Conservation (phyloP, 2,329 filamentous ascomycete genomes). For the Fusarium oxysporum region DNA sequence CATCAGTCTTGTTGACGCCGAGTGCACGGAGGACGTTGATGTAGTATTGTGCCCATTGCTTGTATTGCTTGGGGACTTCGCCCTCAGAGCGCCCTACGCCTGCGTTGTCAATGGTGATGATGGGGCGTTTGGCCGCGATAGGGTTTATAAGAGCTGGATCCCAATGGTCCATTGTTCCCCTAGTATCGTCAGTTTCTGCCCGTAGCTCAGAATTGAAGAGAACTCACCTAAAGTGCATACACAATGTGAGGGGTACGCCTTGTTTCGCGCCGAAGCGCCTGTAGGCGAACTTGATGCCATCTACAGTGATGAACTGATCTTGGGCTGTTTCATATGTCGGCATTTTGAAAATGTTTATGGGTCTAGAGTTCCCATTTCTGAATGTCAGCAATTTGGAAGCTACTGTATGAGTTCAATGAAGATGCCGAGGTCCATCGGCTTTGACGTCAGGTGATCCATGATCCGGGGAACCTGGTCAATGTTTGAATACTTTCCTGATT, state of each 20-base stretch:
- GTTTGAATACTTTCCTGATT: slow-evolving; percentile 7
- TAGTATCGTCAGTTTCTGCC: slow-evolving; percentile 16
- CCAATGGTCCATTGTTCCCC: slow-evolving; percentile 55
- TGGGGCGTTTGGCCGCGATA: slow-evolving; percentile 54
- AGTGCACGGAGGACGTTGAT: slow-evolving; percentile 52
- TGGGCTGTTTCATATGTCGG: slow-evolving; percentile 47
- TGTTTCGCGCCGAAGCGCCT: slow-evolving; percentile 45
- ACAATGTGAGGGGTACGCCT: slow-evolving; percentile 49
- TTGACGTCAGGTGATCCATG: slow-evolving; percentile 22
- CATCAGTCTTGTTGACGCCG: slow-evolving; percentile 55
- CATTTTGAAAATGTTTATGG: slow-evolving; percentile 33
- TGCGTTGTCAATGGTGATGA: slow-evolving; percentile 61
- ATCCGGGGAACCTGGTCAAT: slow-evolving; percentile 17
- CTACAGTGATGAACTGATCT: slow-evolving; percentile 47
- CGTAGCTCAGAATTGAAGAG: neutral
- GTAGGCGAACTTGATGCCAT: slow-evolving; percentile 49
- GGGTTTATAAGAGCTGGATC: slow-evolving; percentile 60
- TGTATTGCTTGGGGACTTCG: slow-evolving; percentile 50
- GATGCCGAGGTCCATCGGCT: slow-evolving; percentile 36
- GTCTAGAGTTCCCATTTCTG: rapidly evolving
- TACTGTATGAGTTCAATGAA: neutral
- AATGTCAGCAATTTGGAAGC: neutral
- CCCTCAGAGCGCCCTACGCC: slow-evolving; percentile 61
- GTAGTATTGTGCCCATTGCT: slow-evolving; percentile 50
- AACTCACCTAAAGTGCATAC: slow-evolving; percentile 50